Evolutionary conservation across 2,329 filamentous ascomycete species (phyloP).

Genomic region (Monilinia laxa): DNA sequence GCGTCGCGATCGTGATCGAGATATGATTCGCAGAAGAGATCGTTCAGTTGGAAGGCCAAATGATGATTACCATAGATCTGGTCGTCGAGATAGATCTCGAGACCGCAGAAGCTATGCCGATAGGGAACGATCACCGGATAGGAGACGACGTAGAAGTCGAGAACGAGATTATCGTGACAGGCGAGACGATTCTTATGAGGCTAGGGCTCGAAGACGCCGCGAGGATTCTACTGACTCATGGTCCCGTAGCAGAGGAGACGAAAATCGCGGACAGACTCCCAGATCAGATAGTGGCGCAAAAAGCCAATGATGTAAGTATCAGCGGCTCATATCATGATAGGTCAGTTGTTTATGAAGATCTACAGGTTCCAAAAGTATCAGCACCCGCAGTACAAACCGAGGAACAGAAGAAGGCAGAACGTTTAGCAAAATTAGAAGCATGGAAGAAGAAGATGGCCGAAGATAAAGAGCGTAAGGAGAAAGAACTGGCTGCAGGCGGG

Average conservation of each 20-base stretch:
- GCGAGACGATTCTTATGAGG: slow-evolving; percentile 71
- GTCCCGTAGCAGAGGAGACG: slow-evolving; percentile 64
- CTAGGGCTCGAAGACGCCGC: slow-evolving; percentile 58
- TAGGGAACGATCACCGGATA: slow-evolving; percentile 58
- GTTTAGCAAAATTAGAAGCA: slow-evolving; percentile 77
- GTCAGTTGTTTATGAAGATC: slow-evolving; percentile 25
- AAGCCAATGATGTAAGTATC: slow-evolving; percentile 57
- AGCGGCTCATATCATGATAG: neutral
- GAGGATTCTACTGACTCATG: slow-evolving; percentile 72
- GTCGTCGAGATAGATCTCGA: slow-evolving; percentile 60
- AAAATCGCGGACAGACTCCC: slow-evolving; percentile 56
- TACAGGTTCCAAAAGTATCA: slow-evolving; percentile 55
- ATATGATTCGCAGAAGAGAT: slow-evolving; percentile 64
- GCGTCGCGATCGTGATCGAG: slow-evolving; percentile 60
- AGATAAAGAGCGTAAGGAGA: slow-evolving; percentile 70
- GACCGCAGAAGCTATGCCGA: slow-evolving; percentile 61
- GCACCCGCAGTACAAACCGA: slow-evolving; percentile 58
- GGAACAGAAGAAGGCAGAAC: slow-evolving; percentile 75
- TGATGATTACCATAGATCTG: slow-evolving; percentile 62
- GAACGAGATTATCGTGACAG: slow-evolving; percentile 67
- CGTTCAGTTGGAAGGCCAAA: slow-evolving; percentile 67
- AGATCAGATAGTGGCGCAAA: slow-evolving; percentile 50
- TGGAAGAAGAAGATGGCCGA: slow-evolving; percentile 89
- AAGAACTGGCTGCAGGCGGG: slow-evolving; percentile 63
- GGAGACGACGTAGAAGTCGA: slow-evolving; percentile 60